Evolutionary conservation across 257 asterid genomes (phyloP).

Genomic region (Solanum stenotomum): DNA sequence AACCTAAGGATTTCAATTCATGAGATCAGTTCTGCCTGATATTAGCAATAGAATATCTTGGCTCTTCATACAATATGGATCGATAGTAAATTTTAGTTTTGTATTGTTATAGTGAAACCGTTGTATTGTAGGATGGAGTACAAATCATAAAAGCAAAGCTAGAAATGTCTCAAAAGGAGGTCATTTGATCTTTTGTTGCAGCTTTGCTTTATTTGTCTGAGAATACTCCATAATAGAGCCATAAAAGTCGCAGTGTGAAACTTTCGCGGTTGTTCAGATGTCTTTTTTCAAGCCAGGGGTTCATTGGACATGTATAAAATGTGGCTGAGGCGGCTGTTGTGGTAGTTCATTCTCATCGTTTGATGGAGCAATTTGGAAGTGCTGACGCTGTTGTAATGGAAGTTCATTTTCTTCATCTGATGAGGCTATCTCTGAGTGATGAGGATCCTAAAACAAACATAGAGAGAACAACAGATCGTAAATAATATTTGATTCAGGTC

Average conservation of each 20-base stretch:
- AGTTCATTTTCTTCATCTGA: conserved; percentile 3
- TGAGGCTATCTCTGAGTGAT: background rate
- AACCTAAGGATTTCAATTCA: background rate
- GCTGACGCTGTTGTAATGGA: background rate
- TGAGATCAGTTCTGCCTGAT: background rate
- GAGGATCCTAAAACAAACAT: background rate
- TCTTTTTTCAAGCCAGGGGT: background rate
- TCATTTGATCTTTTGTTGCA: background rate
- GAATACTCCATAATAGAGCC: background rate
- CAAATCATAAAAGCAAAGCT: background rate
- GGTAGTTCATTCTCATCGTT: conserved; percentile 32
- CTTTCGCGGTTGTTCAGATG: background rate
- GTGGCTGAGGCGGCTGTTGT: conserved; percentile 20
- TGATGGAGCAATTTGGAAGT: background rate
- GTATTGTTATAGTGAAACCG: background rate
- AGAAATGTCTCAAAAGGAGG: background rate
- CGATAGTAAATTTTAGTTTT: too few relatives aligned
- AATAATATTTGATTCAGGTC: background rate
- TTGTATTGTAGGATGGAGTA: background rate
- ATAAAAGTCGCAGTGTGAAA: background rate
- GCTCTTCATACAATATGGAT: background rate
- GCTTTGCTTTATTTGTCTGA: background rate
- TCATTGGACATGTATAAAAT: conserved; percentile 23
- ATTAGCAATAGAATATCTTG: background rate
- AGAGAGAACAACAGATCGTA: background rate